Conservation (phyloP, 106 monocot genomes). For the Acanthochlamys bracteata region DNA sequence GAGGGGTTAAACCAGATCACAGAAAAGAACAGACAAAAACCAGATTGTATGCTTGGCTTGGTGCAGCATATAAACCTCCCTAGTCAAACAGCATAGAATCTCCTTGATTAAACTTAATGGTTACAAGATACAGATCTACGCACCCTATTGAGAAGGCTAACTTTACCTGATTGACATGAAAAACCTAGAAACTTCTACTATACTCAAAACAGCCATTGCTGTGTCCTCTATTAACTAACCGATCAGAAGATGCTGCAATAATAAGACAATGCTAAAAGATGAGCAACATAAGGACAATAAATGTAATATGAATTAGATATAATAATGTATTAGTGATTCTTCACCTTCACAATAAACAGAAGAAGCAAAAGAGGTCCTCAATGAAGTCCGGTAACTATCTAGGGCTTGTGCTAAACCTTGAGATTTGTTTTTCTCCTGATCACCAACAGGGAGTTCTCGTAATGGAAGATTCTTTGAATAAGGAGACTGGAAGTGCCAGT, state of each 20-base stretch:
- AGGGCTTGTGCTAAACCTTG: conserved; percentile 4
- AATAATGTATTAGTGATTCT: background rate
- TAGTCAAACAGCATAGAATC: no score
- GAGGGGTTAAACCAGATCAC: no score
- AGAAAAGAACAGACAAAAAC: no score
- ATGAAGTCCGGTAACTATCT: conserved; percentile 10
- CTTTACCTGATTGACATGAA: no score
- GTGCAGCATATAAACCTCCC: no score
- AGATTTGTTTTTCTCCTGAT: conserved; percentile 7
- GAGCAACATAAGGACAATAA: background rate
- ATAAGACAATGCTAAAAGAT: background rate
- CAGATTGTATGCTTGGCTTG: no score
- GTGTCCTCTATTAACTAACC: conserved; percentile 19
- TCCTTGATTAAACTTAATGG: no score
- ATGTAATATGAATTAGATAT: background rate
- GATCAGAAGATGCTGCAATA: conserved; percentile 20
- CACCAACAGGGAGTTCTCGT: conserved; percentile 6
- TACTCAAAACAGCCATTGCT: conserved; percentile 28
- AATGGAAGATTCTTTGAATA: conserved; percentile 11
- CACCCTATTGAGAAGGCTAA: no score
- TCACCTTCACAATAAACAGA: conserved; percentile 19
- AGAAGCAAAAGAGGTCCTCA: background rate
- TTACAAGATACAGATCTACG: no score
- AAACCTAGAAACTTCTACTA: conserved; percentile 18
- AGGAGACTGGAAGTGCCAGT: conserved; percentile 18